Percentiles rank a stretch among this genome's conserved stretches.
Evolutionary conservation across 306 rosid species (phyloP).

Genomic region (Acmispon strigosus): DNA sequence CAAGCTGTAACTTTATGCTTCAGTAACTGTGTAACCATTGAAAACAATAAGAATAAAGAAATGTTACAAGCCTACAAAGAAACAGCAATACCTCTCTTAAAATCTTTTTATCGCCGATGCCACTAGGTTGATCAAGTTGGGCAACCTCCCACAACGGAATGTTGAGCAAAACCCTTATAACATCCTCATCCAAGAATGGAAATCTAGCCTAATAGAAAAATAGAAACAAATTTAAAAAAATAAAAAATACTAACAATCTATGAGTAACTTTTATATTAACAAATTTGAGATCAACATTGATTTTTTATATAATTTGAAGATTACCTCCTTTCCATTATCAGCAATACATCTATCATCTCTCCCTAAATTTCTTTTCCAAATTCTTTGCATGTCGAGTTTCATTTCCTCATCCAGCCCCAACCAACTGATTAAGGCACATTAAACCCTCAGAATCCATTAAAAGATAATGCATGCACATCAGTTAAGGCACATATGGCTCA

Average conservation of each 20-base stretch:
- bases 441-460: constrained; percentile 16
- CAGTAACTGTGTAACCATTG: not conserved
- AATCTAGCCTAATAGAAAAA: constrained; percentile 67
- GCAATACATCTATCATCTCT: constrained; percentile 97
- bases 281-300: not conserved
- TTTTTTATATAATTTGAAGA: not conserved
- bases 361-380: constrained; percentile 98
- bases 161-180: constrained; percentile 53
- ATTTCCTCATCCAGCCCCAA: constrained; percentile 75
- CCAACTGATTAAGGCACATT: constrained; percentile 58
- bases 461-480: not conserved
- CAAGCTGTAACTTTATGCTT: not conserved
- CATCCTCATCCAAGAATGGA: constrained; percentile 97
- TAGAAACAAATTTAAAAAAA: not conserved
- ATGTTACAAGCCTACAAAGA: constrained; percentile 3
- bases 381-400: constrained; percentile 95
- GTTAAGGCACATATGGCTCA: constrained; percentile 14
- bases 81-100: constrained; percentile 67
- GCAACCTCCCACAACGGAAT: constrained; percentile 88
- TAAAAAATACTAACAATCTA: not conserved
- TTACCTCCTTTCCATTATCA: constrained; percentile 93
- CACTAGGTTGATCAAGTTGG: constrained; percentile 85
- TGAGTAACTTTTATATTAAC: not conserved
- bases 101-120: constrained; percentile 84
- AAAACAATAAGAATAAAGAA: not conserved